Percentiles rank a stretch among this genome's conserved stretches.
Evolutionary conservation across 2,329 filamentous ascomycete genomes (phyloP).

Genomic region (Curvularia eragrostidis): DNA sequence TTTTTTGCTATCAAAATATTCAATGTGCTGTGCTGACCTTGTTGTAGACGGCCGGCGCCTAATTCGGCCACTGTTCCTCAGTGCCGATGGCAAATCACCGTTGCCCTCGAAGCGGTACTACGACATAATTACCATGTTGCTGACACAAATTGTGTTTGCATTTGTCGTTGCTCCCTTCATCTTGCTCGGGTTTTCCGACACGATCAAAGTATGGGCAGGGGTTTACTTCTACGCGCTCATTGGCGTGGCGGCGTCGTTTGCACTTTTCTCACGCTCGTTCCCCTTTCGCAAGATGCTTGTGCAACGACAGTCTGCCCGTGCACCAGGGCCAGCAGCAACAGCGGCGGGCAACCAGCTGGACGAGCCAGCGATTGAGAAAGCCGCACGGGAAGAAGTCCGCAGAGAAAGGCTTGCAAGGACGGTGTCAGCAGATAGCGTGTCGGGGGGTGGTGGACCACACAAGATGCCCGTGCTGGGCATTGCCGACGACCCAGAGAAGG

Average conservation of each 20-base stretch:
- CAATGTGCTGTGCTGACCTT: not conserved
- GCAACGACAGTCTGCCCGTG: slow-evolving; percentile 38
- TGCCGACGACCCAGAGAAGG: slow-evolving; percentile 74
- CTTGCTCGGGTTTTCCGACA: slow-evolving; percentile 74
- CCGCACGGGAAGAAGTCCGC: slow-evolving; percentile 45
- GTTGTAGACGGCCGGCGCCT: slow-evolving; percentile 83
- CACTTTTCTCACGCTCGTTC: slow-evolving; percentile 80
- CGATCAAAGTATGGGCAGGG: slow-evolving; percentile 77
- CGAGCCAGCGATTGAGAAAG: slow-evolving; percentile 37
- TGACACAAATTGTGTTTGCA: slow-evolving; percentile 81
- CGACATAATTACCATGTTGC: slow-evolving; percentile 75
- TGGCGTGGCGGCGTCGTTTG: slow-evolving; percentile 68
- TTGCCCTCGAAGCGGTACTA: slow-evolving; percentile 80
- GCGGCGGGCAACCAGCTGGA: slow-evolving; percentile 31
- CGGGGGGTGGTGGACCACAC: slow-evolving; percentile 43
- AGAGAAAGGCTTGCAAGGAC: slow-evolving; percentile 55
- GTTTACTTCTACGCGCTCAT: slow-evolving; percentile 88
- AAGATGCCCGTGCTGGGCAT: slow-evolving; percentile 75
- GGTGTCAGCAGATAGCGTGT: slow-evolving; percentile 61
- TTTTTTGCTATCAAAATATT: slow-evolving; percentile 24
- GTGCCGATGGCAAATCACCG: slow-evolving; percentile 67
- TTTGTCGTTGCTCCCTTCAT: slow-evolving; percentile 88
- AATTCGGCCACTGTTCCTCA: slow-evolving; percentile 90
- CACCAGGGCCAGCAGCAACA: slow-evolving; percentile 13
- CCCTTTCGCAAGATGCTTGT: slow-evolving; percentile 61